Percentiles rank a stretch among this genome's conserved stretches.
Evolutionary conservation across 2,329 filamentous ascomycete genomes (phyloP).

Genomic region (Blastomyces percursus): DNA sequence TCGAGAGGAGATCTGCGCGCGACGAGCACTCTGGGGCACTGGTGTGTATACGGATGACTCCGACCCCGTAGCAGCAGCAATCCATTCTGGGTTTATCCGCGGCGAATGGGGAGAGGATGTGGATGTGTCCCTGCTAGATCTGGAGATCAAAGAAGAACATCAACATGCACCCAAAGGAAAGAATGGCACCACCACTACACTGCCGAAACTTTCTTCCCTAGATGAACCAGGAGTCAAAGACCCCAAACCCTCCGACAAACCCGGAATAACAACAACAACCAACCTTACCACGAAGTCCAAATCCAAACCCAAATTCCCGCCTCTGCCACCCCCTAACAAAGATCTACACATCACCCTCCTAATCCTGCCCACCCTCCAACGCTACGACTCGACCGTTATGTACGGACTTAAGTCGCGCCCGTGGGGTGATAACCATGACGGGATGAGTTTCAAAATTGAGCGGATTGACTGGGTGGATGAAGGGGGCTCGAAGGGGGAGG

Average conservation of each 20-base stretch:
- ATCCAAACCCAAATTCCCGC: slow-evolving; percentile 25
- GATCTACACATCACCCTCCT: slow-evolving; percentile 82
- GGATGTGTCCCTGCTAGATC: slow-evolving; percentile 55
- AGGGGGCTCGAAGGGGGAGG: slow-evolving; percentile 38
- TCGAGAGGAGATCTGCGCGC: slow-evolving; percentile 71
- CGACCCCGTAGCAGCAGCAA: slow-evolving; percentile 81
- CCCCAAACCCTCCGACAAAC: slow-evolving; percentile 14
- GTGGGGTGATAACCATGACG: slow-evolving; percentile 69
- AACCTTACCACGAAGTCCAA: slow-evolving; percentile 5
- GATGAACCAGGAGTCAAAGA: neutral
- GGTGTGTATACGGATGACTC: slow-evolving; percentile 95
- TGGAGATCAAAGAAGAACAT: slow-evolving; percentile 40
- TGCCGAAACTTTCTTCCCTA: neutral
- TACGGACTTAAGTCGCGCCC: slow-evolving; percentile 73
- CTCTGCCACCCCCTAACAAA: slow-evolving; percentile 50
- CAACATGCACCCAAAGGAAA: slow-evolving; percentile 32
- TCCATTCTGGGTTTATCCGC: slow-evolving; percentile 84
- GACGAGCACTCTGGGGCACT: slow-evolving; percentile 79
- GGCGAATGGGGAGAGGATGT: slow-evolving; percentile 77
- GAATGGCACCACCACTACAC: slow-evolving; percentile 25
- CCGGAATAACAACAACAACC: neutral
- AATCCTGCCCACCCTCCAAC: slow-evolving; percentile 66
- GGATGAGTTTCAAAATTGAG: slow-evolving; percentile 77
- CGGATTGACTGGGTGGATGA: slow-evolving; percentile 80
- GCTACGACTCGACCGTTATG: slow-evolving; percentile 62